A percentile compares a stretch with the other conserved stretches of the same genome.
Conservation (phyloP, 352 stramenopile genomes). For the Phytophthora boehmeriae region DNA sequence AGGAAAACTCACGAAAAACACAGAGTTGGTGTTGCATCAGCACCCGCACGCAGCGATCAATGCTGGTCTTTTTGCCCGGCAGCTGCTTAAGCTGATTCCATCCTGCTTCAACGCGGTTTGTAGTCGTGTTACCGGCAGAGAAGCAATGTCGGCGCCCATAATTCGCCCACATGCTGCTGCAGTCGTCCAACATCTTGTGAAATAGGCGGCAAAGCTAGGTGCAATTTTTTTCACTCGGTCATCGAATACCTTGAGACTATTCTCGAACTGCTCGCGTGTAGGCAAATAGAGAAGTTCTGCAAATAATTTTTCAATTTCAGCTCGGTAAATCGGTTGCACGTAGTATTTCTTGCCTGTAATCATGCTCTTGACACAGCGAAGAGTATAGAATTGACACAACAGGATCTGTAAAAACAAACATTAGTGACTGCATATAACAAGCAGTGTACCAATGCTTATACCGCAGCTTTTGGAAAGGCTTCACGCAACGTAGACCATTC, state of each 20-base stretch:
- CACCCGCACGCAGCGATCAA: conserved; percentile 2
- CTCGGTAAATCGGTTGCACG: neutral
- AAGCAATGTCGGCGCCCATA: neutral
- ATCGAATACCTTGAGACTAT: neutral
- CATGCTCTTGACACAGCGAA: neutral
- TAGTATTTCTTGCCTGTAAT: conserved; percentile 1
- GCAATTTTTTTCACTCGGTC: neutral
- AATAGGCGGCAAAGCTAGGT: neutral
- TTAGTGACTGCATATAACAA: neutral
- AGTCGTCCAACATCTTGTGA: neutral
- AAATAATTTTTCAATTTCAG: neutral
- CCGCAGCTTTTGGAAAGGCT: conserved; percentile 3
- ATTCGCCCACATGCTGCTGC: conserved; percentile 1
- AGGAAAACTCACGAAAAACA: neutral
- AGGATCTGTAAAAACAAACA: neutral
- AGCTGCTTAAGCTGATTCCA: conserved; percentile 9
- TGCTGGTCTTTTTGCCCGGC: conserved; percentile 10
- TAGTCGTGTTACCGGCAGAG: conserved; percentile 5
- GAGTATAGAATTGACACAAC: conserved; percentile 2
- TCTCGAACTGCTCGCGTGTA: neutral
- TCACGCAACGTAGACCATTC: conserved; percentile 6
- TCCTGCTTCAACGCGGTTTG: conserved; percentile 2
- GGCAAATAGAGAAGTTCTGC: neutral
- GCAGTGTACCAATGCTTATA: neutral
- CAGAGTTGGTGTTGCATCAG: conserved; percentile 2